Evolutionary conservation across 1,284 basidiomycete species (phyloP).

Genomic region (Sanguinoderma infundibulare): DNA sequence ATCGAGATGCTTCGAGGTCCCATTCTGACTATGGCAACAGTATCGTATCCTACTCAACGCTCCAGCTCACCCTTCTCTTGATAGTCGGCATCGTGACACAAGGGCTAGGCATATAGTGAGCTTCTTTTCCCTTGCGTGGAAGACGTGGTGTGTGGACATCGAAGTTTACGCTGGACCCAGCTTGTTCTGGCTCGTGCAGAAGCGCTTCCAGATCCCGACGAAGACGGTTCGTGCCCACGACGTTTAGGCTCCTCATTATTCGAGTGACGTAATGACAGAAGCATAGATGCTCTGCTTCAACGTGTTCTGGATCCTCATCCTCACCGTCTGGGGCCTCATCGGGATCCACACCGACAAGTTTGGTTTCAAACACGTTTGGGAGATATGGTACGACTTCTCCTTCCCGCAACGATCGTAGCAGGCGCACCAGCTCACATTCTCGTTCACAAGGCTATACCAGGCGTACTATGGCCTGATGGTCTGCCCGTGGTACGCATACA

Average conservation of each 20-base stretch:
- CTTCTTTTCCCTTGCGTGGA: slow-evolving; percentile 4
- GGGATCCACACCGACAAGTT: slow-evolving; percentile 78
- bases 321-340: slow-evolving; percentile 79
- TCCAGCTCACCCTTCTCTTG: slow-evolving; percentile 70
- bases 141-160: neutral
- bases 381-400: slow-evolving; percentile 61
- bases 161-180: slow-evolving; percentile 38
- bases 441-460: slow-evolving; percentile 59
- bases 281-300: slow-evolving; percentile 73
- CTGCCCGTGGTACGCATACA: slow-evolving; percentile 86
- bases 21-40: slow-evolving; percentile 27
- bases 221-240: slow-evolving; percentile 53
- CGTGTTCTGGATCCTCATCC: slow-evolving; percentile 72
- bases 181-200: slow-evolving; percentile 81
- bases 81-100: slow-evolving; percentile 81
- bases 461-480: slow-evolving; percentile 80
- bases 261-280: slow-evolving; percentile 6
- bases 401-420: neutral
- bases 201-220: slow-evolving; percentile 70
- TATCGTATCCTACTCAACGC: slow-evolving; percentile 68
- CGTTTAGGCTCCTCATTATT: neutral
- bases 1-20: neutral
- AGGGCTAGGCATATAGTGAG: slow-evolving; percentile 76
- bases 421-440: neutral
- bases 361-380: slow-evolving; percentile 84